Percentiles rank a stretch among this genome's conserved stretches.
Conservation (phyloP, 768 basidiomycete genomes). For the Lactarius hatsudake region DNA sequence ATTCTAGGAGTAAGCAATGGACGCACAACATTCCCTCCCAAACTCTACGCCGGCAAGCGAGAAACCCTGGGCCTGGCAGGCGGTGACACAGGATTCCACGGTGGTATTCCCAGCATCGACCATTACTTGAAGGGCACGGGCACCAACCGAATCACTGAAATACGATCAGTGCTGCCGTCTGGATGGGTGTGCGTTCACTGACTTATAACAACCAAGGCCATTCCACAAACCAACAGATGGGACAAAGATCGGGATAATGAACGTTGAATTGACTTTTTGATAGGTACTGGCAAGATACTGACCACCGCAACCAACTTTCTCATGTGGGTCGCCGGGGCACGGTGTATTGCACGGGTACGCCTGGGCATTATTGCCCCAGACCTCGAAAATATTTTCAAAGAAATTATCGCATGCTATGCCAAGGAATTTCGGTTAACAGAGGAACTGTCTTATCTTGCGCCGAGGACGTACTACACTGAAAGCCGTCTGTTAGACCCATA, state of each 20-base stretch:
- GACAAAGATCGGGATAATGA: constrained; percentile 45
- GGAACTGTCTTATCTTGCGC: neutral
- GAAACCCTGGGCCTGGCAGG: constrained; percentile 68
- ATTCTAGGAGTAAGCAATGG: neutral
- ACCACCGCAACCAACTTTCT: constrained; percentile 56
- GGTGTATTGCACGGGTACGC: constrained; percentile 54
- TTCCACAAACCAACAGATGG: constrained; percentile 60
- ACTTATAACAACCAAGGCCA: constrained; percentile 75
- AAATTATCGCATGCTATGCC: constrained; percentile 3
- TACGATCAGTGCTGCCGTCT: neutral
- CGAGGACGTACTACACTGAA: constrained; percentile 50
- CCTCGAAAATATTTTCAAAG: constrained; percentile 46
- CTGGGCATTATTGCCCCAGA: constrained; percentile 42
- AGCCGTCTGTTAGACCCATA: constrained; percentile 65
- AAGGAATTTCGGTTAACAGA: neutral
- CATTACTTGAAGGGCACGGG: constrained; percentile 37
- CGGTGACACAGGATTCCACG: constrained; percentile 57
- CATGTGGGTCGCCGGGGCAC: constrained; percentile 54
- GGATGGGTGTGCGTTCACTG: constrained; percentile 23
- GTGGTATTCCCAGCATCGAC: constrained; percentile 52
- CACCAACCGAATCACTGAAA: constrained; percentile 35
- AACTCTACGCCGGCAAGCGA: constrained; percentile 67
- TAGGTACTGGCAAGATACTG: constrained; percentile 49
- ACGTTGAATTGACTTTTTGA: constrained; percentile 50
- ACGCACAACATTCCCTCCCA: constrained; percentile 70